These are phyloP conservation scores for Mycena olivaceomarginata DNA, from an alignment of 768 basidiomycete species.

Conservation along the genomic window DNA sequence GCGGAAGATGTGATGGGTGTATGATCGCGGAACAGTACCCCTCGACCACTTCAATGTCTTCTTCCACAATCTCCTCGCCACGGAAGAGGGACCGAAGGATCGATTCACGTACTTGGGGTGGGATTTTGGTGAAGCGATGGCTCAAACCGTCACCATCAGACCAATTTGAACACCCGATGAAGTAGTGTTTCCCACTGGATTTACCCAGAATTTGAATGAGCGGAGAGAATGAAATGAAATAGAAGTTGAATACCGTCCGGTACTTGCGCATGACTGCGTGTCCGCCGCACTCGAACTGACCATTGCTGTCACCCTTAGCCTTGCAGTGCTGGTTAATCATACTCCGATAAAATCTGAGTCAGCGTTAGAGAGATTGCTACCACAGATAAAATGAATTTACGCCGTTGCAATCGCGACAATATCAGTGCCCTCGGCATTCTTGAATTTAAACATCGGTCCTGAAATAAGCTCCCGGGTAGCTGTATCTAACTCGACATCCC, in stretches of 20 bases:
- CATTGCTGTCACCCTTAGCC: neutral
- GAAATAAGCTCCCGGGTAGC: constrained; percentile 1
- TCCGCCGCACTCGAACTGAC: neutral
- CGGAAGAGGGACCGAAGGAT: constrained; percentile 9
- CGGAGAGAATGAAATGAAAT: neutral
- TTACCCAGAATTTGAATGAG: neutral
- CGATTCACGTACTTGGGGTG: constrained; percentile 1
- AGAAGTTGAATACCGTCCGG: neutral
- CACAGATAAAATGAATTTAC: constrained; percentile 1
- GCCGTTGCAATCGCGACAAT: neutral
- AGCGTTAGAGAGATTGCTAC: neutral
- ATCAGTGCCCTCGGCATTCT: constrained; percentile 7
- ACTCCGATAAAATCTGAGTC: neutral
- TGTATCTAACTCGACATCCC: neutral
- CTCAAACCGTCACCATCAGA: neutral
- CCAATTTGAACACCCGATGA: constrained; percentile 14
- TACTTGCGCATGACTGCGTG: neutral
- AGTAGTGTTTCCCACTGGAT: constrained; percentile 6
- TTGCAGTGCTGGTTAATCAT: neutral
- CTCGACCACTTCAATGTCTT: constrained; percentile 1
- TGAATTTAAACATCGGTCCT: neutral
- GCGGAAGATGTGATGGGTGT: constrained; percentile 16
- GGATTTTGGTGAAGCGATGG: constrained; percentile 6
- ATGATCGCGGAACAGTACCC: constrained; percentile 2
- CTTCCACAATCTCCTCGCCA: constrained; percentile 12